These are phyloP conservation scores for Cymbidium sinense DNA, from an alignment of 106 monocot genomes.

Conservation along the genomic window DNA sequence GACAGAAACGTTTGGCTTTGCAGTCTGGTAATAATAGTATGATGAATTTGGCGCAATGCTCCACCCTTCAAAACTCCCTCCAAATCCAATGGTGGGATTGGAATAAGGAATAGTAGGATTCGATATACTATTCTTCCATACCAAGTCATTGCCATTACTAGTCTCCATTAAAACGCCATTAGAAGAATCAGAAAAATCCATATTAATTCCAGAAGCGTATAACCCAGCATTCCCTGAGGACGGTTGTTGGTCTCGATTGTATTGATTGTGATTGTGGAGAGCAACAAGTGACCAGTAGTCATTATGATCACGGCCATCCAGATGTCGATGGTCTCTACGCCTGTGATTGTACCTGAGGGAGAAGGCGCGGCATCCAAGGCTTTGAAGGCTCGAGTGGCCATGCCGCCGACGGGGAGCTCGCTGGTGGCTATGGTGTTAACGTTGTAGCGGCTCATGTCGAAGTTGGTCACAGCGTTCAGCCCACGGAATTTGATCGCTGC, in stretches of 20 bases:
- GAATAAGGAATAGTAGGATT: conserved; percentile 39
- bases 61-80: conserved; percentile 7
- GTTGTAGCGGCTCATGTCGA: conserved; percentile 93
- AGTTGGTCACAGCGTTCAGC: conserved; percentile 91
- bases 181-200: conserved; percentile 22
- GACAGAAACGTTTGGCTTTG: conserved; percentile 48
- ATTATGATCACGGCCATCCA: conserved; percentile 21
- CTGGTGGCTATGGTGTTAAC: conserved; percentile 79
- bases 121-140: not conserved
- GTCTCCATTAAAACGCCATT: conserved; percentile 26
- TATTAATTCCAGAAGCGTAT: not conserved
- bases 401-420: conserved; percentile 73
- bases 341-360: conserved; percentile 28
- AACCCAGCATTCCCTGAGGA: not conserved
- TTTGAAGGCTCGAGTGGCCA: conserved; percentile 34
- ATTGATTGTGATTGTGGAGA: conserved; percentile 55
- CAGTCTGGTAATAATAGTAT: conserved; percentile 36
- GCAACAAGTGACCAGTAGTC: conserved; percentile 77
- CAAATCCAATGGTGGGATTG: conserved; percentile 21
- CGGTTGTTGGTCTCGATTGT: conserved; percentile 21
- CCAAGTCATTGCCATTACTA: conserved; percentile 15
- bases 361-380: conserved; percentile 30
- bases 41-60: not conserved
- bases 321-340: not conserved
- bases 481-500: conserved; percentile 97